Percentiles rank a stretch among this genome's conserved stretches.
These are phyloP conservation scores for Mycena vulgaris DNA, from an alignment of 768 basidiomycete genomes.

Conservation along the genomic window DNA sequence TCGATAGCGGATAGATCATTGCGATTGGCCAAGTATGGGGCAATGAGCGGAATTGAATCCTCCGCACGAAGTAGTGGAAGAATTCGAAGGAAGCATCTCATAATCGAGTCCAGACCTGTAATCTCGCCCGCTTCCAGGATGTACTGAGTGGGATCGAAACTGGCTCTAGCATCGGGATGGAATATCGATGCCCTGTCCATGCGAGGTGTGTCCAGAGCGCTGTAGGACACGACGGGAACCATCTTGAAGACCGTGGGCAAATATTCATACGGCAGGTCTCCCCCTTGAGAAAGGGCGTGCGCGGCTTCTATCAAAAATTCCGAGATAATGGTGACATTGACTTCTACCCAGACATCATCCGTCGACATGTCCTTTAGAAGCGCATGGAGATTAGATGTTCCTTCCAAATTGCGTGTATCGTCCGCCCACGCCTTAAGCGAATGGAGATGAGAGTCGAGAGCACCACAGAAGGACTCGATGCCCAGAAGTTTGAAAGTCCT, in stretches of 20 bases:
- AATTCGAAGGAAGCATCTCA: neutral
- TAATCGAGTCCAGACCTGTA: neutral
- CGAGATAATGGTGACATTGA: neutral
- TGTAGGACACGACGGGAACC: neutral
- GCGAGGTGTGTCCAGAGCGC: neutral
- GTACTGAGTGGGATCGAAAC: neutral
- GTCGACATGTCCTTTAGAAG: neutral
- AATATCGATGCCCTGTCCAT: neutral
- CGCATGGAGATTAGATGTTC: neutral
- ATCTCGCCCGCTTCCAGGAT: neutral
- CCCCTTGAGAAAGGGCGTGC: neutral
- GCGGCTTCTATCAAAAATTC: neutral
- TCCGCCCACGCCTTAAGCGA: neutral
- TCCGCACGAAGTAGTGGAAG: too few species aligned
- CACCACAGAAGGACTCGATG: neutral
- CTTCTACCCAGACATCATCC: neutral
- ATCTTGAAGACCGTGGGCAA: neutral
- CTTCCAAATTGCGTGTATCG: too few species aligned
- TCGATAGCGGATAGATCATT: neutral
- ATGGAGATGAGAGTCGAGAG: neutral
- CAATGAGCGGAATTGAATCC: neutral
- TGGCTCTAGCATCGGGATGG: neutral
- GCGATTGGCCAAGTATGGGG: neutral
- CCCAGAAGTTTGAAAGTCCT: too few species aligned
- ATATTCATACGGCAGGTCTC: neutral